phyloP scores from a whole-genome alignment of 495 filamentous ascomycete genomes.

The Penicillium riverlandense region DNA sequence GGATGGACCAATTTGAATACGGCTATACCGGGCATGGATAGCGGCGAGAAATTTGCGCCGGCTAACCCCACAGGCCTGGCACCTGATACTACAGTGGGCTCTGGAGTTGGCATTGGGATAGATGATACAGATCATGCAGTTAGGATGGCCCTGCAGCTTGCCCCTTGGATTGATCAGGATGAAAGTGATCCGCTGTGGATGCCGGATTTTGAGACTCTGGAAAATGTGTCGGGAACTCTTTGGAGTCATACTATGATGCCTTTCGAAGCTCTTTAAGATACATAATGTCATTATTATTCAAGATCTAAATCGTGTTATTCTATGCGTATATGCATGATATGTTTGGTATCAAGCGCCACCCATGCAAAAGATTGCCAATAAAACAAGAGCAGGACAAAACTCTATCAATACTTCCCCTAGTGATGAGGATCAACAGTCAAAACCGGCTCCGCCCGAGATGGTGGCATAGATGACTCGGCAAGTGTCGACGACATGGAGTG shows the following conservation, averaged over 20 bases:
- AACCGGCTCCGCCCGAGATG: conserved; percentile 6
- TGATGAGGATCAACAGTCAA: background rate
- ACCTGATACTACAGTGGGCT: conserved; percentile 2
- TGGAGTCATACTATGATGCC: conserved; percentile 24
- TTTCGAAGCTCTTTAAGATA: conserved; percentile 27
- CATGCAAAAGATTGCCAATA: background rate
- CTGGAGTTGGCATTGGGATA: conserved; percentile 5
- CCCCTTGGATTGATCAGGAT: conserved; percentile 40
- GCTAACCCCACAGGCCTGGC: conserved; percentile 9
- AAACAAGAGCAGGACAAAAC: no score
- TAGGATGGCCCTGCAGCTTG: conserved; percentile 38
- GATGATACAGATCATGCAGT: conserved; percentile 29
- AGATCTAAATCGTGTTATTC: background rate
- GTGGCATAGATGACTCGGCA: conserved; percentile 13
- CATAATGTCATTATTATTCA: background rate
- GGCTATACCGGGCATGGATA: conserved; percentile 6
- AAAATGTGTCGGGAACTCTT: conserved; percentile 30
- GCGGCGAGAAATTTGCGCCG: conserved; percentile 8
- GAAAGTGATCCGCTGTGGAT: conserved; percentile 37
- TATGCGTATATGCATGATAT: background rate
- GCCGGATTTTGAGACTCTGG: conserved; percentile 40
- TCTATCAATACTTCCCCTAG: no score
- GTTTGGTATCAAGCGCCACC: background rate
- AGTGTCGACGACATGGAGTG: conserved; percentile 11
- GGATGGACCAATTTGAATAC: conserved; percentile 7